Conservation (phyloP, 352 stramenopile species). For the Phytophthora pinifolia region DNA sequence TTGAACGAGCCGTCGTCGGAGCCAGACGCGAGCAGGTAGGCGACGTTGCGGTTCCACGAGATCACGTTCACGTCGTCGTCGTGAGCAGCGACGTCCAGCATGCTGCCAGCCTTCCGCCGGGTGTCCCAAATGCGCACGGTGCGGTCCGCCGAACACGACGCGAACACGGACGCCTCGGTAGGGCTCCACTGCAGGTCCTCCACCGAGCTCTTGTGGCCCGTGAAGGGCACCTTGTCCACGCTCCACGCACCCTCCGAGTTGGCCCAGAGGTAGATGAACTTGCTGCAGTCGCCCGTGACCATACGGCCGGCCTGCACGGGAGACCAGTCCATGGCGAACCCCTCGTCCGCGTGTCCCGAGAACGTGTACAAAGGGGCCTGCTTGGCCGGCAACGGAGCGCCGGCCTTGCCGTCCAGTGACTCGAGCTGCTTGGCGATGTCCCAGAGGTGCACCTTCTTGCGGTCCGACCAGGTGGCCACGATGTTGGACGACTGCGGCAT, state of each 20-base stretch:
- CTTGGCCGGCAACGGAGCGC: slow-evolving; percentile 54
- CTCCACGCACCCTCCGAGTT: slow-evolving; percentile 74
- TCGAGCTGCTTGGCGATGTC: slow-evolving; percentile 93
- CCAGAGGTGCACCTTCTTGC: slow-evolving; percentile 95
- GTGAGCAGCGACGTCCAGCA: slow-evolving; percentile 94
- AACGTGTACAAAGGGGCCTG: slow-evolving; percentile 92
- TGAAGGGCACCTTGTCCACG: slow-evolving; percentile 91
- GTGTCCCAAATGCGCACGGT: slow-evolving; percentile 98
- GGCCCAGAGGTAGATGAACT: slow-evolving; percentile 96
- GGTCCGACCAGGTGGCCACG: slow-evolving; percentile 97
- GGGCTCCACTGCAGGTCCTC: slow-evolving; percentile 99
- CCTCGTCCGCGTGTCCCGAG: slow-evolving; percentile 94
- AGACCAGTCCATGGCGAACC: slow-evolving; percentile 99
- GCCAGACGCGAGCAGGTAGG: slow-evolving; percentile 96
- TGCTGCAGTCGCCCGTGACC: slow-evolving; percentile 96
- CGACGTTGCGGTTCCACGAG: slow-evolving; percentile 97
- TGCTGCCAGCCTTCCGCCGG: slow-evolving; percentile 90
- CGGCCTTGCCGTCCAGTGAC: slow-evolving; percentile 81
- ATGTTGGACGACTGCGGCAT: slow-evolving; percentile 97
- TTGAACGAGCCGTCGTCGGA: slow-evolving; percentile 98
- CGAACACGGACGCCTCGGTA: slow-evolving; percentile 96
- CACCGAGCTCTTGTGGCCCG: slow-evolving; percentile 91
- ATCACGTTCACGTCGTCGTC: slow-evolving; percentile 99
- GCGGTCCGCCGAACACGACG: slow-evolving; percentile 93
- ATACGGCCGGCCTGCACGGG: slow-evolving; percentile 87